Evolutionary conservation across 352 stramenopile species (phyloP), one percentile per base, ranked within the genome.

Genomic region (Globisporangium heterothallicum): DNA sequence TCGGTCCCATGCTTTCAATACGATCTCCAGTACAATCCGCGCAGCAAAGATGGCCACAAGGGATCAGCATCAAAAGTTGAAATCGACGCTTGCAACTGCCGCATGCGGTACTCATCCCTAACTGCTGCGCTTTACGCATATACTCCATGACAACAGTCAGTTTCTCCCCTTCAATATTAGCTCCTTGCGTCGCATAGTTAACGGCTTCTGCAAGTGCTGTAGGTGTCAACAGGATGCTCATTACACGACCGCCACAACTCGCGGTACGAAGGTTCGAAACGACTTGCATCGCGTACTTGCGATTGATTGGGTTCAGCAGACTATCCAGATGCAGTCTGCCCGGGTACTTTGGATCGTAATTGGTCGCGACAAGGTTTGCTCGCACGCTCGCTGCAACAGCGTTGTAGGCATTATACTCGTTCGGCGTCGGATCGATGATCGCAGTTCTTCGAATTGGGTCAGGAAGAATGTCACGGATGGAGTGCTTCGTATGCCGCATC

Each of bases 401-500:
- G 26, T 93, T 93, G 58, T 93, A 93, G 40, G 74, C 57, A 13
- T 76, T 67, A 25, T 85, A 86, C 61, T 93, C 79, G 3, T 42
- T 71, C 26, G 78, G 77, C 7, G 74, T 86, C 6, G 82, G 75
- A 64, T 88, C 66, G 49, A 94, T 70, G 9, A 79, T 61, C 27
- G 87, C 74, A 2, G 54, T 69, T 24, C 49, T 61, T 48, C 67
- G 73, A 19, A 78, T 72, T 7, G 75, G 74, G 40, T 79, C 49
- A 0, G 76, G 74, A 5, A 88, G 64, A n/a, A 86, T 74, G 10
- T 68, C 60, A 7, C 51, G 58, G 22, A 98, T 84, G 14, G 96
- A 95, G 6, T 75, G 58, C 56, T 98, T 98, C 4, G 92, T 97
- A 56, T 99, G 95, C 2, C 96, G 76, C 36, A 98, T 79, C 95